Evolutionary conservation across 164 flowering plant species (phyloP).

Genomic region (Kalanchoe fedtschenkoi): DNA sequence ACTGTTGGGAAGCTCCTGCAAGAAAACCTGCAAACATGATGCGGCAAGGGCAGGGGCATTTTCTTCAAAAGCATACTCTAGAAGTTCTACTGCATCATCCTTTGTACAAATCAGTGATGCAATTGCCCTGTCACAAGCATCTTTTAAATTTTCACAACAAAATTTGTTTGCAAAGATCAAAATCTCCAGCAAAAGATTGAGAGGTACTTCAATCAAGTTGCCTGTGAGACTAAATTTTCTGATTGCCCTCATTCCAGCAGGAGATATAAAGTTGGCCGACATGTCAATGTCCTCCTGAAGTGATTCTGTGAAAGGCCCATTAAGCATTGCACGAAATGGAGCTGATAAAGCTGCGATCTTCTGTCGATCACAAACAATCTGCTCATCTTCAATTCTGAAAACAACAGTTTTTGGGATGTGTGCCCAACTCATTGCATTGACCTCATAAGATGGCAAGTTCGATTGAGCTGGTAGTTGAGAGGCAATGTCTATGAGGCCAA

Average conservation of each 20-base stretch:
- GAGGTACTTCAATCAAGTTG: conserved; percentile 37
- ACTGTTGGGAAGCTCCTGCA: conserved; percentile 74
- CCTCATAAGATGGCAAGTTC: conserved; percentile 13
- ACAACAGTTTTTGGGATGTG: conserved; percentile 24
- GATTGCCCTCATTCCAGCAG: conserved; percentile 55
- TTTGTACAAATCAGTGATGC: conserved; percentile 61
- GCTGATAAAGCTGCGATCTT: conserved; percentile 64
- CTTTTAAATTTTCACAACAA: conserved; percentile 85
- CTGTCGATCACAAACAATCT: conserved; percentile 62
- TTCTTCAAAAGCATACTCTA: conserved; percentile 22
- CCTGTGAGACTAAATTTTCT: conserved; percentile 58
- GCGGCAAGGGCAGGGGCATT: conserved; percentile 22
- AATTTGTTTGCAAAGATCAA: conserved; percentile 75
- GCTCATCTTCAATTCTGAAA: conserved; percentile 59
- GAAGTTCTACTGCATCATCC: conserved; percentile 24
- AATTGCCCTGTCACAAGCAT: conserved; percentile 82
- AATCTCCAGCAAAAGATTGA: conserved; percentile 64
- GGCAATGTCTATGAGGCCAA: conserved; percentile 54
- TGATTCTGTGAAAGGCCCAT: conserved; percentile 82
- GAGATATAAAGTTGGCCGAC: conserved; percentile 68
- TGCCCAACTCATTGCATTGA: conserved; percentile 13
- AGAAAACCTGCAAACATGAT: conserved; percentile 80
- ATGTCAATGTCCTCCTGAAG: conserved; percentile 60
- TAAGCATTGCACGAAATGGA: conserved; percentile 90
- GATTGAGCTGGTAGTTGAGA: conserved; percentile 32